Conservation (phyloP, 768 basidiomycete genomes). For the Serendipita sp. region DNA sequence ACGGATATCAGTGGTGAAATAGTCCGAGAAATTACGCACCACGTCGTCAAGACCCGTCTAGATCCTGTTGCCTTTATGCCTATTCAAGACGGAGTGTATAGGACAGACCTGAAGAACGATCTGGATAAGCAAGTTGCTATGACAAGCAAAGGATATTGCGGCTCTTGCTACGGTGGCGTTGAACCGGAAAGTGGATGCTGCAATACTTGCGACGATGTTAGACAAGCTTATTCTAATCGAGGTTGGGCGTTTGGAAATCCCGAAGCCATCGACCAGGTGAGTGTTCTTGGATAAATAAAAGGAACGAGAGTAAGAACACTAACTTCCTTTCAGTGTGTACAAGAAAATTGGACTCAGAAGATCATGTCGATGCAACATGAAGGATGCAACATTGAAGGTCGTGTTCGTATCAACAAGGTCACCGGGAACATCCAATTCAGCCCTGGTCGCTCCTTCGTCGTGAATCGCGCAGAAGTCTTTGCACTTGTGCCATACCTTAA, state of each 20-base stretch:
- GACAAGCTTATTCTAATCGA: conserved; percentile 71
- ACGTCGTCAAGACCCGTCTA: conserved; percentile 69
- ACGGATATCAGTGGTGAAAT: conserved; percentile 98
- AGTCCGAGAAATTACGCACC: conserved; percentile 80
- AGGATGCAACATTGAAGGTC: conserved; percentile 86
- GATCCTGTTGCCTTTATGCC: conserved; percentile 23
- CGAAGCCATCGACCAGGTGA: conserved; percentile 79
- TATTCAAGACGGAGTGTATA: conserved; percentile 13
- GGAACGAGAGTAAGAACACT: neutral
- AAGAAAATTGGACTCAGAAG: conserved; percentile 91
- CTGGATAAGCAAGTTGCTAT: conserved; percentile 58
- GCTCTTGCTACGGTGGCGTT: conserved; percentile 86
- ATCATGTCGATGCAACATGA: conserved; percentile 83
- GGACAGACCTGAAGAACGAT: conserved; percentile 65
- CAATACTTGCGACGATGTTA: conserved; percentile 89
- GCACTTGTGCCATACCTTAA: conserved; percentile 90
- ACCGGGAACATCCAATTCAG: conserved; percentile 90
- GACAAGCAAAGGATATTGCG: conserved; percentile 57
- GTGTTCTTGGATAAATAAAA: conserved; percentile 13
- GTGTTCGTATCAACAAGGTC: conserved; percentile 91
- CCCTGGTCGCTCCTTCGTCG: conserved; percentile 90
- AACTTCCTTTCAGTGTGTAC: conserved; percentile 46
- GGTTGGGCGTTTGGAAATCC: conserved; percentile 95
- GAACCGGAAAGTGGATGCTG: conserved; percentile 72
- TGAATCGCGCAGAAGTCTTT: conserved; percentile 57